These are phyloP conservation scores for Medicago truncatula DNA, from an alignment of 306 rosid genomes.

Conservation along the genomic window MtrunA17r5.0-ANR NC_053044.1:42400001-42400500, in stretches of 20 bases:
- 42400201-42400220: constrained; percentile 55
- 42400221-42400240: constrained; percentile 95
- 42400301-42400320: constrained; percentile 70
- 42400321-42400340: constrained; percentile 71
- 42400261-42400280: constrained; percentile 99
- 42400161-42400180: constrained; percentile 20
- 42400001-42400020: background rate
- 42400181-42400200: constrained; percentile 24
- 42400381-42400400: constrained; percentile 63
- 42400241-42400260: constrained; percentile 96
- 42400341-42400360: constrained; percentile 85
- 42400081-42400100: background rate
- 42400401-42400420: constrained; percentile 78
- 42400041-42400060: background rate
- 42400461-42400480: constrained; percentile 88
- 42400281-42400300: constrained; percentile 91
- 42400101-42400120: background rate
- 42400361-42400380: constrained; percentile 64
- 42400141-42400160: constrained; percentile 11
- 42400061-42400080: background rate
- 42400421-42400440: constrained; percentile 63
- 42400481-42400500: constrained; percentile 87
- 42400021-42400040: background rate
- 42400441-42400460: constrained; percentile 74
- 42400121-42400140: constrained; percentile 2